Conservation (phyloP, 2,329 filamentous ascomycete species). For the Exutisphaerella laricina region DNA sequence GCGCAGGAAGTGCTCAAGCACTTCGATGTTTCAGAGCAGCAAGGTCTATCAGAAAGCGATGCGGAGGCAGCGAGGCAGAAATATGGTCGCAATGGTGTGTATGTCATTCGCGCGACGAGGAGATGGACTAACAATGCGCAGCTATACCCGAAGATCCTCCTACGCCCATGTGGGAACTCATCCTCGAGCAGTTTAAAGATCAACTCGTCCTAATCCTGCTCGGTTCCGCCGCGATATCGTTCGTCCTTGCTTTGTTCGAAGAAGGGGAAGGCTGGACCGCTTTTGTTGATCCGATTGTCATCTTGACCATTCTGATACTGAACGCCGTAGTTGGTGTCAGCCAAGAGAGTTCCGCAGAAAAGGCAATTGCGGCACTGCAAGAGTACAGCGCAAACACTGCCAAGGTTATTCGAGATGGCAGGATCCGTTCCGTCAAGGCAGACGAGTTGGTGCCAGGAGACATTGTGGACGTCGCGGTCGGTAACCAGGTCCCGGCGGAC, state of each 20-base stretch:
- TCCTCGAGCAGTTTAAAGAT: slow-evolving; percentile 98
- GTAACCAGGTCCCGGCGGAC: slow-evolving; percentile 90
- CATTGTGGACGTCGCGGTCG: slow-evolving; percentile 79
- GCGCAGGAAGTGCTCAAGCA: slow-evolving; percentile 34
- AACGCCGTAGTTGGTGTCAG: slow-evolving; percentile 97
- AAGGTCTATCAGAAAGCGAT: slow-evolving; percentile 30
- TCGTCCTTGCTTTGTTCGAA: slow-evolving; percentile 87
- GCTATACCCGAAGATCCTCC: slow-evolving; percentile 83
- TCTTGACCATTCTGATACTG: slow-evolving; percentile 91
- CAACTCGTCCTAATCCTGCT: slow-evolving; percentile 94
- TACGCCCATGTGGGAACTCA: slow-evolving; percentile 91
- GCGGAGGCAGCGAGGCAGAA: slow-evolving; percentile 30
- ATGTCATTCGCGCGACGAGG: neutral
- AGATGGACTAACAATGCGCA: slow-evolving; percentile 33
- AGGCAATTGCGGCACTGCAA: slow-evolving; percentile 94
- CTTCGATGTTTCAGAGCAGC: slow-evolving; percentile 33
- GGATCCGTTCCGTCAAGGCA: slow-evolving; percentile 79
- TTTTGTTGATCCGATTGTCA: slow-evolving; percentile 94
- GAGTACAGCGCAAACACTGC: slow-evolving; percentile 99
- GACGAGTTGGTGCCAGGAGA: slow-evolving; percentile 95
- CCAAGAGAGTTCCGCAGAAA: slow-evolving; percentile 97
- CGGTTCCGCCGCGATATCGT: slow-evolving; percentile 87
- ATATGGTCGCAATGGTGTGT: slow-evolving; percentile 36
- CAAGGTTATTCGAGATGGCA: slow-evolving; percentile 82
- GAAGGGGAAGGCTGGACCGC: slow-evolving; percentile 91